Percentiles rank a stretch among this genome's conserved stretches.
Evolutionary conservation across 2,329 filamentous ascomycete species (phyloP).

Genomic region (Sarocladiaceae sp.): DNA sequence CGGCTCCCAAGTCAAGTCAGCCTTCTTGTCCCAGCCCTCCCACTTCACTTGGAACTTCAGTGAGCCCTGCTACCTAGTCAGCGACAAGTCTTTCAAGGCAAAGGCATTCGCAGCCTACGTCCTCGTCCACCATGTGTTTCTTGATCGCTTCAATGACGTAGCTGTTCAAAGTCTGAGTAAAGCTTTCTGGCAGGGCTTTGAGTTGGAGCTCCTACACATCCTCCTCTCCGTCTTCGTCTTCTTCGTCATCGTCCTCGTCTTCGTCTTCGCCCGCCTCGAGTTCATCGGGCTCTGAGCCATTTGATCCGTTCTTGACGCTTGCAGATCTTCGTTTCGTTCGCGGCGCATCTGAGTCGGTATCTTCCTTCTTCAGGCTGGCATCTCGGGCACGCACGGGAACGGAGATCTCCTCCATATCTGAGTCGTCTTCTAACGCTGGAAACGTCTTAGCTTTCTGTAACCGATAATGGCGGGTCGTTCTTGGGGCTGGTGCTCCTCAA

Average conservation of each 20-base stretch:
- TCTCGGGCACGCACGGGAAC: not conserved
- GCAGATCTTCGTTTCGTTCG: conserved; percentile 3
- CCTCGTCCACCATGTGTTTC: conserved; percentile 54
- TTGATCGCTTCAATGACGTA: conserved; percentile 71
- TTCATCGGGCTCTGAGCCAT: conserved; percentile 17
- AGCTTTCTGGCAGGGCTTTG: conserved; percentile 13
- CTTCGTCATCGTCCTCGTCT: conserved; percentile 28
- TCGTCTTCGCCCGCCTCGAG: conserved; percentile 26
- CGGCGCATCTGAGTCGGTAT: no score
- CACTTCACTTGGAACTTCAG: conserved; percentile 70
- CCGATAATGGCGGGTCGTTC: no score
- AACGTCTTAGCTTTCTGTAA: not conserved
- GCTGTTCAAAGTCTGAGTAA: conserved; percentile 32
- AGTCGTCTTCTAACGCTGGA: conserved; percentile 6
- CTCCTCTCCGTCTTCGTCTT: conserved; percentile 34
- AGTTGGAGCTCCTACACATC: conserved; percentile 33
- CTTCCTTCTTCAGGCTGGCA: not conserved
- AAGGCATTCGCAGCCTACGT: conserved; percentile 31
- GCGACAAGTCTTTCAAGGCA: no score
- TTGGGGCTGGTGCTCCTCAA: no score
- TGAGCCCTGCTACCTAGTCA: conserved; percentile 31
- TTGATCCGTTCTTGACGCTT: conserved; percentile 6
- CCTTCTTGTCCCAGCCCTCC: conserved; percentile 66
- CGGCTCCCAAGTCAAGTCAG: conserved; percentile 73
- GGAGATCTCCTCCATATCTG: conserved; percentile 1